A percentile compares a stretch with the other conserved stretches of the same genome.
Evolutionary conservation across 1,284 basidiomycete genomes (phyloP).

Genomic region (Fomitopsis pinicola): DNA sequence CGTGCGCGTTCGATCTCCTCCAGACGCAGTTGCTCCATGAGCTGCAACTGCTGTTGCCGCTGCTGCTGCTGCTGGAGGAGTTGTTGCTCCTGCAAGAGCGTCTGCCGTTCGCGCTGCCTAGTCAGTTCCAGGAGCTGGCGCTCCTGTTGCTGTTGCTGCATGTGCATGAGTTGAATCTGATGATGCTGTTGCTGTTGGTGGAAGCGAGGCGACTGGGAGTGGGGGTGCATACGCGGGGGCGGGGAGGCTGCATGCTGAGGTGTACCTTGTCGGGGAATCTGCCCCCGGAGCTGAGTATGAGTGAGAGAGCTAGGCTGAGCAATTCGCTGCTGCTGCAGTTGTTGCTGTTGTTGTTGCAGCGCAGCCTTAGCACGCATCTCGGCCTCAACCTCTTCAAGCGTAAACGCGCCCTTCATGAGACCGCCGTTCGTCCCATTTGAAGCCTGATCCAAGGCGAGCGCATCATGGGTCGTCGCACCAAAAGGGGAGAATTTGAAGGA

Average conservation of each 20-base stretch:
- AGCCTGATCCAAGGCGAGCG: constrained; percentile 9
- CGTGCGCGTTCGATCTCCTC: constrained; percentile 61
- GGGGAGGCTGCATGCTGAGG: constrained; percentile 35
- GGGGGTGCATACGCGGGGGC: constrained; percentile 66
- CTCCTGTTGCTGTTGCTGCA: constrained; percentile 52
- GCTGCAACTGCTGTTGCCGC: constrained; percentile 29
- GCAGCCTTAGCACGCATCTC: constrained; percentile 71
- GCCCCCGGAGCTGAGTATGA: constrained; percentile 30
- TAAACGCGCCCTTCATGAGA: constrained; percentile 50
- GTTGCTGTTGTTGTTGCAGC: constrained; percentile 33
- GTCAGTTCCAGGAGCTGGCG: constrained; percentile 58
- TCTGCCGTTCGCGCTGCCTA: constrained; percentile 48
- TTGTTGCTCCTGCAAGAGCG: constrained; percentile 29
- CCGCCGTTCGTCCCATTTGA: constrained; percentile 17
- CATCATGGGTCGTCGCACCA: constrained; percentile 4
- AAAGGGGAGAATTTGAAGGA: constrained; percentile 18
- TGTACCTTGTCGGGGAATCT: constrained; percentile 15
- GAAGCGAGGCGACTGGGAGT: constrained; percentile 69
- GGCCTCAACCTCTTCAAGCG: constrained; percentile 91
- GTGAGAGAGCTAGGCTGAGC: constrained; percentile 35
- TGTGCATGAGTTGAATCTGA: constrained; percentile 40
- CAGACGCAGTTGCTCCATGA: constrained; percentile 40
- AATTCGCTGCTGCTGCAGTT: constrained; percentile 32
- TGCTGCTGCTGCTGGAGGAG: constrained; percentile 35
- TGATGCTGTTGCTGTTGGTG: constrained; percentile 52